A percentile compares a stretch with the other conserved stretches of the same genome.
Conservation (phyloP, 2,329 filamentous ascomycete genomes). For the Epichloe coenophiala region DNA sequence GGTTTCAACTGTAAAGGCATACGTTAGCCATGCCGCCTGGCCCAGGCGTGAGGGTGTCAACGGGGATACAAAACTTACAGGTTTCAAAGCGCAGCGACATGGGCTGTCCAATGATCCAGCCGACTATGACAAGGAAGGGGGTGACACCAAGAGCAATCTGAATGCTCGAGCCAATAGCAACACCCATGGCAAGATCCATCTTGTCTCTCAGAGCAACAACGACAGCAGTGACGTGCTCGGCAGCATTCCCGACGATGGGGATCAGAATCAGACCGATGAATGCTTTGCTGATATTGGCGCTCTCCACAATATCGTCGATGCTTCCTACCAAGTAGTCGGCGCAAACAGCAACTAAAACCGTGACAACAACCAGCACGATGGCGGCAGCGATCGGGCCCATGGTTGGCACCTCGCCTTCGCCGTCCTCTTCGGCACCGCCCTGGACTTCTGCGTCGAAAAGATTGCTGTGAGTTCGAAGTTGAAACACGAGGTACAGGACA, state of each 20-base stretch:
- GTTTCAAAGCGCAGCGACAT: constrained; percentile 74
- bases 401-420: constrained; percentile 31
- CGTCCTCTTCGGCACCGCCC: constrained; percentile 29
- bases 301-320: constrained; percentile 59
- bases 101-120: constrained; percentile 58
- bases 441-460: constrained; percentile 49
- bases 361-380: constrained; percentile 57
- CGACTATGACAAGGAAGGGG: constrained; percentile 61
- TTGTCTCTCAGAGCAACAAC: constrained; percentile 68
- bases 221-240: constrained; percentile 70
- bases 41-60: not conserved
- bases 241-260: constrained; percentile 68
- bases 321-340: constrained; percentile 67
- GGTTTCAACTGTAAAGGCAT: constrained; percentile 43
- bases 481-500: constrained; percentile 64
- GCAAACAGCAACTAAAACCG: constrained; percentile 56
- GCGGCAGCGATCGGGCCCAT: constrained; percentile 51
- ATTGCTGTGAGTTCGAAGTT: constrained; percentile 59
- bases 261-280: constrained; percentile 72
- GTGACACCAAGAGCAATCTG: constrained; percentile 75
- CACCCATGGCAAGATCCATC: constrained; percentile 61
- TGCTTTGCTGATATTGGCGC: constrained; percentile 60
- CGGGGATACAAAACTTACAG: constrained; percentile 17
- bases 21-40: not conserved
- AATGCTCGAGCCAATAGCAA: constrained; percentile 69